Evolutionary conservation across 106 monocot species (phyloP).

Genomic region (Apostasia ramifera): DNA sequence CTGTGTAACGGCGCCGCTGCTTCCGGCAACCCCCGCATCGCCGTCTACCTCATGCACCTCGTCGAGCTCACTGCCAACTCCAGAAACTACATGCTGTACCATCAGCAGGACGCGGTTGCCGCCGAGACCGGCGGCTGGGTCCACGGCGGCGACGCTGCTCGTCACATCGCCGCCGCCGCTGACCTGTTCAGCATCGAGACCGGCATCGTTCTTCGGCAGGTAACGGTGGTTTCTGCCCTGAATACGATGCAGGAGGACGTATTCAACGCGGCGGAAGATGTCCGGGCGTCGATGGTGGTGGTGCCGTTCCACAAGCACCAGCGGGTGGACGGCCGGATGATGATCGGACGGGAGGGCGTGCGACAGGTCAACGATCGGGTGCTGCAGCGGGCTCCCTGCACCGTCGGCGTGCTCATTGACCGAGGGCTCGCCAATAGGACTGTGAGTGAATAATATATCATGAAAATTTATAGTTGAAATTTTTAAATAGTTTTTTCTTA

Average conservation of each 20-base stretch:
- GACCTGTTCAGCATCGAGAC: constrained; percentile 30
- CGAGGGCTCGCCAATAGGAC: constrained; percentile 9
- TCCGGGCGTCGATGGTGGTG: constrained; percentile 37
- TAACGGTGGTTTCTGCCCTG: constrained; percentile 63
- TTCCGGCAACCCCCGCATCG: constrained; percentile 1
- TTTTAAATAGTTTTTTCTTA: no score
- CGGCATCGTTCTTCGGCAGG: constrained; percentile 37
- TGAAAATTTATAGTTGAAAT: no score
- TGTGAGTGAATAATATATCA: no score
- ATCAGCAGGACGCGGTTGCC: constrained; percentile 41
- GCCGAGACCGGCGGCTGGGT: constrained; percentile 35
- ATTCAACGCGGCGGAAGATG: constrained; percentile 38
- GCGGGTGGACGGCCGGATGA: constrained; percentile 22
- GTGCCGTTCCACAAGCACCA: constrained; percentile 75
- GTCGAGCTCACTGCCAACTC: constrained; percentile 62
- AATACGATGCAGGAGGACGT: constrained; percentile 58
- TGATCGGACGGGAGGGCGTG: constrained; percentile 44
- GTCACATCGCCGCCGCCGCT: constrained; percentile 47
- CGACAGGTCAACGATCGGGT: constrained; percentile 51
- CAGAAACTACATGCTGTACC: constrained; percentile 45
- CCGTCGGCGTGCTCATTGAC: constrained; percentile 64
- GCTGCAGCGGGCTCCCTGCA: constrained; percentile 57
- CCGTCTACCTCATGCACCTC: constrained; percentile 64
- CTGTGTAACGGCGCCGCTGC: constrained; percentile 21
- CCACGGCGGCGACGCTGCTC: constrained; percentile 10